Conservation (phyloP, 257 asterid genomes). For the Fraxinus quadrangulata region DNA sequence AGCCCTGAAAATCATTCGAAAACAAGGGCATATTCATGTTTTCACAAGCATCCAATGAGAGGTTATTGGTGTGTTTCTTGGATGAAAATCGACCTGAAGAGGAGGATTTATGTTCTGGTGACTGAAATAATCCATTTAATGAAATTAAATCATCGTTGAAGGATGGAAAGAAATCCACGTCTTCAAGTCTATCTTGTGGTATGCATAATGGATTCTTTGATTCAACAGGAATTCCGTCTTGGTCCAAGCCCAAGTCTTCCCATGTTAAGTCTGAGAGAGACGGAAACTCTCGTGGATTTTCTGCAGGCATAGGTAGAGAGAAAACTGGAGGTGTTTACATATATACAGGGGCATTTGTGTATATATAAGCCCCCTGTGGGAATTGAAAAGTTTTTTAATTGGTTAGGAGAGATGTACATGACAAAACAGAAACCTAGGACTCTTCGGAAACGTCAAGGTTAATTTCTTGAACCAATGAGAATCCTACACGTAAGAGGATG, state of each 20-base stretch:
- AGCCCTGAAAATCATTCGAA: background rate
- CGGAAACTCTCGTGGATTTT: background rate
- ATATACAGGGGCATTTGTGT: background rate
- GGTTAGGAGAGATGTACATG: background rate
- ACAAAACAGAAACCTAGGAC: background rate
- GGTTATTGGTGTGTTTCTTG: background rate
- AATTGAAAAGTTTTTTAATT: background rate
- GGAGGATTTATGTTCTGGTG: background rate
- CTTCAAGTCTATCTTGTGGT: constrained; percentile 36
- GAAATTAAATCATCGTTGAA: constrained; percentile 25
- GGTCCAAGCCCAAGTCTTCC: background rate
- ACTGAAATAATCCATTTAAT: background rate
- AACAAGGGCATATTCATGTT: background rate
- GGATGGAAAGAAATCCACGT: constrained; percentile 26
- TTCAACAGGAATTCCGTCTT: background rate
- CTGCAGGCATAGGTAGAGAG: background rate
- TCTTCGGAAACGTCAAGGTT: background rate
- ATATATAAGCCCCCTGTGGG: too few relatives aligned
- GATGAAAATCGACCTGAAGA: background rate
- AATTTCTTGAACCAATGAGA: background rate
- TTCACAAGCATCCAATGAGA: background rate
- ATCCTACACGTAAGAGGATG: background rate
- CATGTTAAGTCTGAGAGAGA: background rate
- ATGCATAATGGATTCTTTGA: constrained; percentile 20
- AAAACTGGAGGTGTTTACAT: background rate